Evolutionary conservation across 352 stramenopile species (phyloP), one percentile per base, ranked within the genome.

Genomic region (Lagenidium giganteum): DNA sequence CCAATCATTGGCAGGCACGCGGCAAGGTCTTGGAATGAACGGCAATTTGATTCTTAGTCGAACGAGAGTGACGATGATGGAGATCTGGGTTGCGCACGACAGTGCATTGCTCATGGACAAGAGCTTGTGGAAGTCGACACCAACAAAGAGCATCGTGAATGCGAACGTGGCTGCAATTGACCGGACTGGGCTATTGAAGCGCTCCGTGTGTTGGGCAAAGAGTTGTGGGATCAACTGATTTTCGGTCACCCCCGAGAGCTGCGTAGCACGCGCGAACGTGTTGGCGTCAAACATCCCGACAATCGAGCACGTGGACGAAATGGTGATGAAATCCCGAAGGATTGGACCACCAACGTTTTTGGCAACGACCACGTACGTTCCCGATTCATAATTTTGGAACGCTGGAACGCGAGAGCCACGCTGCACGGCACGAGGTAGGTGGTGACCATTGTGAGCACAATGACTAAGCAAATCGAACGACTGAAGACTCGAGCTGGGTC

Each of bases 51-150:
- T 45, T 3, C 94, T 78, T 6, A 98, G 65, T 23, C 91, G 82
- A 35, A 98, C 67, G 62, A 94, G 84, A 0, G 93, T 78, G 11
- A 60, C 65, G 51, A 97, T 96, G 45, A 98, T 91, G 24, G 97
- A 52, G 3, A 97, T 30, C 33, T 97, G 64, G 12, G 81, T 59
- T 16, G 82, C 63, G 12, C 78, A 72, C 33, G 94, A 95, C 45
- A 95, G 90, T 6, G 94, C 83, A 58, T 98, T 98, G n/a, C 95
- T 73, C 56, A 97, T 75, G 14, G 81, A 64, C 5, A 96, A 42
- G 31, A 95, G 65, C 31, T 70, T 63, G 21, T 91, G 49, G 39
- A 91, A 92, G 36, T 82, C 72, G 29, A 84, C 23, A 24, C 44
- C 59, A 21, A 83, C 23, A 8, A 88, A 47, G 27, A 61, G 49